Conservation (phyloP, 441 rosid species). For the Euphorbia celastroides region DNA sequence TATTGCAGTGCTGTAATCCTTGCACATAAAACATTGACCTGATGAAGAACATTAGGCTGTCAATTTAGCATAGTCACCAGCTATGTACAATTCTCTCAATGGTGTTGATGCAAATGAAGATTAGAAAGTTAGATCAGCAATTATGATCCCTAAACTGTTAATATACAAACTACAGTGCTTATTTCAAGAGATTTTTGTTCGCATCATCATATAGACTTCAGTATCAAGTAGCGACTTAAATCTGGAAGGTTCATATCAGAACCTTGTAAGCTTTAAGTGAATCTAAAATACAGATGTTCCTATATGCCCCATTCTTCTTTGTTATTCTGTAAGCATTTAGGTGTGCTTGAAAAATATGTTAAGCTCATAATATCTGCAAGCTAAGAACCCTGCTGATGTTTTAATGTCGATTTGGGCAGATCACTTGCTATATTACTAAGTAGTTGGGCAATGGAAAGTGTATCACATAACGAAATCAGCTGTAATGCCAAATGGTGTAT, state of each 20-base stretch:
- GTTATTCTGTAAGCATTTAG: neutral
- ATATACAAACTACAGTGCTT: neutral
- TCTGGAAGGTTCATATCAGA: neutral
- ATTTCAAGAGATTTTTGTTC: constrained; percentile 11
- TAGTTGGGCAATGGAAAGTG: neutral
- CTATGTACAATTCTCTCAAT: neutral
- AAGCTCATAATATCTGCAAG: constrained; percentile 12
- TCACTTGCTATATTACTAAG: constrained; percentile 7
- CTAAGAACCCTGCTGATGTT: neutral
- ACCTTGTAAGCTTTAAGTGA: neutral
- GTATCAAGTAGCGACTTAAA: too few relatives aligned
- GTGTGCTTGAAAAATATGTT: neutral
- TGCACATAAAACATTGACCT: neutral
- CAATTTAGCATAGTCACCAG: neutral
- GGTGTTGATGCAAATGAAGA: neutral
- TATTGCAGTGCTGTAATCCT: neutral
- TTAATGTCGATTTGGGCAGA: neutral
- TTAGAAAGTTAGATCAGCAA: neutral
- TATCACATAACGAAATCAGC: neutral
- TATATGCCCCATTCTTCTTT: neutral
- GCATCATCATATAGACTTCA: too few relatives aligned
- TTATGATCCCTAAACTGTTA: neutral
- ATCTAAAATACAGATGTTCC: constrained; percentile 10
- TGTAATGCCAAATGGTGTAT: neutral
- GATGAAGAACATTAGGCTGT: neutral